These are phyloP conservation scores for Trifolium subterraneum DNA, from an alignment of 306 rosid genomes.

Conservation along the genomic window DNA sequence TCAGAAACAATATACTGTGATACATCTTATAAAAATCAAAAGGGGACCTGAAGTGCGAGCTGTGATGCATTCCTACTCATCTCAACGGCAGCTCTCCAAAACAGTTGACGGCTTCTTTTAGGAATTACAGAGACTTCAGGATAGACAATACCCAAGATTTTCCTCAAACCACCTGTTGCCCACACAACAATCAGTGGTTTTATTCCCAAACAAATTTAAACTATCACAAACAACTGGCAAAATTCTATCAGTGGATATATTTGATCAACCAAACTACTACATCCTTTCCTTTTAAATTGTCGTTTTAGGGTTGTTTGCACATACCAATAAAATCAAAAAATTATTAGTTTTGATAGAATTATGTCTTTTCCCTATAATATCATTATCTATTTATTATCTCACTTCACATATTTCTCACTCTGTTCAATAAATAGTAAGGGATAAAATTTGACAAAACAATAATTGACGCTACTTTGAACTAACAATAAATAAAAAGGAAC, in stretches of 20 bases:
- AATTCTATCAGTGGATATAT: slow-evolving; percentile 2
- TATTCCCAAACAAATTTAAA: slow-evolving; percentile 28
- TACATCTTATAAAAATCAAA: slow-evolving; percentile 23
- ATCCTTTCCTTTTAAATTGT: background rate
- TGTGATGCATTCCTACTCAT: slow-evolving; percentile 79
- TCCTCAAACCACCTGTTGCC: slow-evolving; percentile 70
- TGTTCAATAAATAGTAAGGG: background rate
- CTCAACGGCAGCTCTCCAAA: slow-evolving; percentile 93
- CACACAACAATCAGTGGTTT: slow-evolving; percentile 41
- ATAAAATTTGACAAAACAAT: background rate
- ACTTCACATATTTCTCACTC: slow-evolving; percentile 4
- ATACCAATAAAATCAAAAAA: background rate
- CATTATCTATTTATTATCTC: background rate
- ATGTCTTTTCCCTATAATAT: background rate
- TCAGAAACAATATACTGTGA: slow-evolving; percentile 29
- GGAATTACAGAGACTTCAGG: slow-evolving; percentile 83
- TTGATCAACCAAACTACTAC: slow-evolving; percentile 7
- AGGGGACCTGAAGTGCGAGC: slow-evolving; percentile 82
- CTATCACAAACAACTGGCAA: slow-evolving; percentile 3
- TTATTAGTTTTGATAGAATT: background rate
- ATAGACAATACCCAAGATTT: slow-evolving; percentile 67
- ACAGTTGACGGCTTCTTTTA: slow-evolving; percentile 76
- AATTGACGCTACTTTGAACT: background rate
- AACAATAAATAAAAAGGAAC: background rate
- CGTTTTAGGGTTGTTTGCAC: background rate